These are phyloP conservation scores for Paraconiothyrium brasiliense DNA, from an alignment of 2,329 filamentous ascomycete species.

Conservation along the genomic window DNA sequence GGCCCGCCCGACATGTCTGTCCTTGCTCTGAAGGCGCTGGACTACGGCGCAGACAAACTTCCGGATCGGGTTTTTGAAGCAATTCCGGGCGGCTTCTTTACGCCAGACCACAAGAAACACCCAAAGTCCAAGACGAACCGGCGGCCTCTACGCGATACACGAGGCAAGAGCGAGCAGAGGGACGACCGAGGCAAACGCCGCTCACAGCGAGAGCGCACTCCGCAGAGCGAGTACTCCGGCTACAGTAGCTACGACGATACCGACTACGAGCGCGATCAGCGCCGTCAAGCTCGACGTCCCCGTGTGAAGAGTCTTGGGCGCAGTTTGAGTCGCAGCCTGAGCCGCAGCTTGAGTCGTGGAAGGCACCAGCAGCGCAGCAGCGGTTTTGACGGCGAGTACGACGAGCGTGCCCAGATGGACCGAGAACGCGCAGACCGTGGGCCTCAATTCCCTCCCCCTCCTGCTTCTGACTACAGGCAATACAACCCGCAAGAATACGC, in stretches of 20 bases:
- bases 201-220: slow-evolving; percentile 39
- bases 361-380: slow-evolving; percentile 35
- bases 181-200: slow-evolving; percentile 19
- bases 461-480: slow-evolving; percentile 43
- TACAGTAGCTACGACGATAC: slow-evolving; percentile 41
- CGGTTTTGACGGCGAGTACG: slow-evolving; percentile 37
- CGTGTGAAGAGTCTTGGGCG: slow-evolving; percentile 40
- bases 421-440: slow-evolving; percentile 33
- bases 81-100: slow-evolving; percentile 51
- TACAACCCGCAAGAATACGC: slow-evolving; percentile 50
- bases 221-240: slow-evolving; percentile 40
- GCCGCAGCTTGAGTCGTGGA: slow-evolving; percentile 40
- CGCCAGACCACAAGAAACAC: slow-evolving; percentile 39
- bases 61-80: slow-evolving; percentile 51
- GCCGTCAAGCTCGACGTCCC: slow-evolving; percentile 33
- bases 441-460: slow-evolving; percentile 45
- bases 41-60: slow-evolving; percentile 50
- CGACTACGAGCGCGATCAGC: slow-evolving; percentile 40
- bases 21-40: slow-evolving; percentile 51
- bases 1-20: slow-evolving; percentile 38
- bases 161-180: slow-evolving; percentile 32
- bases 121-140: slow-evolving; percentile 27
- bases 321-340: slow-evolving; percentile 28
- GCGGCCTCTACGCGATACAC: slow-evolving; percentile 28
- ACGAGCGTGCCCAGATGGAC: slow-evolving; percentile 36